phyloP scores from a whole-genome alignment of 345 rosid genomes.

The Euclidium syriacum region DNA sequence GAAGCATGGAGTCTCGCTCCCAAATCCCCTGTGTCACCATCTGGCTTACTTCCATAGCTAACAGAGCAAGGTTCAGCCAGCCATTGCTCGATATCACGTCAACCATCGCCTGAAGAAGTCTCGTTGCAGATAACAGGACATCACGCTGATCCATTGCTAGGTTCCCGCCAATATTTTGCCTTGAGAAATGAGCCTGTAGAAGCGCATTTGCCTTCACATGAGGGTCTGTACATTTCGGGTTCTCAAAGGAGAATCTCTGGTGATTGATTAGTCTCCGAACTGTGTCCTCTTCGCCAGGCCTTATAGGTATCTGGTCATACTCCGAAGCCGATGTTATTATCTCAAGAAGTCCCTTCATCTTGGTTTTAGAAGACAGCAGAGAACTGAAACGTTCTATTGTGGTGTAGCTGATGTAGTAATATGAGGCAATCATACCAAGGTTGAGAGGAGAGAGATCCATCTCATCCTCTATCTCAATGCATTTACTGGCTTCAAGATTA shows the following conservation, averaged over 20 bases:
- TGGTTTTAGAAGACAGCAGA: conserved; percentile 61
- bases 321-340: conserved; percentile 80
- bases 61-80: conserved; percentile 72
- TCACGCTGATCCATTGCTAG: conserved; percentile 70
- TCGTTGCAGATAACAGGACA: conserved; percentile 60
- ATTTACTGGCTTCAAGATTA: conserved; percentile 73
- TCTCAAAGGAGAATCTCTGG: conserved; percentile 78
- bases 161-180: conserved; percentile 62
- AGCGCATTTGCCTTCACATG: conserved; percentile 78
- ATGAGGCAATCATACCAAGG: conserved; percentile 81
- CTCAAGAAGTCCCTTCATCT: conserved; percentile 86
- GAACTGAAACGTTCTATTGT: conserved; percentile 83
- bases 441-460: conserved; percentile 62
- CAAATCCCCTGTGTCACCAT: conserved; percentile 97
- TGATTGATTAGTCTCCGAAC: conserved; percentile 65
- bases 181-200: conserved; percentile 84
- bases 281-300: conserved; percentile 82
- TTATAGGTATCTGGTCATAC: conserved; percentile 60
- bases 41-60: conserved; percentile 90
- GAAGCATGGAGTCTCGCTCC: conserved; percentile 86
- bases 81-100: conserved; percentile 89
- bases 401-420: conserved; percentile 70
- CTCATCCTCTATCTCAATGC: conserved; percentile 60
- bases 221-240: conserved; percentile 60
- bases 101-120: conserved; percentile 83